Conservation (phyloP, 2,329 filamentous ascomycete genomes). For the Colletotrichum magnum region DNA sequence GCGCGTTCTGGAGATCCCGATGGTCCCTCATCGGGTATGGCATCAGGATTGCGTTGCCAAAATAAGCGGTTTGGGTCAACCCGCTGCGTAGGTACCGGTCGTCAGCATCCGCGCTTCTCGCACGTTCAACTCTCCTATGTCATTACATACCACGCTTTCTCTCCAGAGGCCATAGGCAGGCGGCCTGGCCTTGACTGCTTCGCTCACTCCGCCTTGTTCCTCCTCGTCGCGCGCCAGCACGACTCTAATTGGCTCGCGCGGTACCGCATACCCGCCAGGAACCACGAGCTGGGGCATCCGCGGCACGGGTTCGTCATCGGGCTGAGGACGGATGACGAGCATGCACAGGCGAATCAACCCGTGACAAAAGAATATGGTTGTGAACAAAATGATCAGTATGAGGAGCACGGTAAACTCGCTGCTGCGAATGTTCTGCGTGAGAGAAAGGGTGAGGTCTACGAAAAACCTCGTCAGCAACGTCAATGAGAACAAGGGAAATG, state of each 20-base stretch:
- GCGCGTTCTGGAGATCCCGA: slow-evolving; percentile 40
- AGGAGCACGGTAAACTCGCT: slow-evolving; percentile 85
- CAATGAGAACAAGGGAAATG: not conserved
- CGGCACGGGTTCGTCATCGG: slow-evolving; percentile 41
- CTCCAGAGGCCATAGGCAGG: slow-evolving; percentile 91
- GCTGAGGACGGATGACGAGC: slow-evolving; percentile 66
- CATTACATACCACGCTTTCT: slow-evolving; percentile 78
- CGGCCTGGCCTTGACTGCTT: slow-evolving; percentile 73
- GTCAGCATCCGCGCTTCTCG: slow-evolving; percentile 3
- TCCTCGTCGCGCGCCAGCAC: slow-evolving; percentile 83
- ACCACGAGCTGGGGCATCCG: slow-evolving; percentile 61
- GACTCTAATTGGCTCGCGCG: slow-evolving; percentile 81
- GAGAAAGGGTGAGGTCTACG: slow-evolving; percentile 80
- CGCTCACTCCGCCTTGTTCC: slow-evolving; percentile 61
- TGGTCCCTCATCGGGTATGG: slow-evolving; percentile 40
- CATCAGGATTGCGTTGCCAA: slow-evolving; percentile 77
- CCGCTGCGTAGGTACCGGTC: slow-evolving; percentile 60
- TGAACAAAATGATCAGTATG: slow-evolving; percentile 81
- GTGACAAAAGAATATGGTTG: slow-evolving; percentile 86
- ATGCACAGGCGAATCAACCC: slow-evolving; percentile 81
- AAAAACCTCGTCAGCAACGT: slow-evolving; percentile 8
- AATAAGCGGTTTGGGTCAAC: slow-evolving; percentile 86
- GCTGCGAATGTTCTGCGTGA: slow-evolving; percentile 74
- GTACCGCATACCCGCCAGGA: slow-evolving; percentile 77
- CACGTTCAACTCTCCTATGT: not conserved